Conservation (phyloP, 2,329 filamentous ascomycete genomes). For the Knoxdaviesia proteae region DNA sequence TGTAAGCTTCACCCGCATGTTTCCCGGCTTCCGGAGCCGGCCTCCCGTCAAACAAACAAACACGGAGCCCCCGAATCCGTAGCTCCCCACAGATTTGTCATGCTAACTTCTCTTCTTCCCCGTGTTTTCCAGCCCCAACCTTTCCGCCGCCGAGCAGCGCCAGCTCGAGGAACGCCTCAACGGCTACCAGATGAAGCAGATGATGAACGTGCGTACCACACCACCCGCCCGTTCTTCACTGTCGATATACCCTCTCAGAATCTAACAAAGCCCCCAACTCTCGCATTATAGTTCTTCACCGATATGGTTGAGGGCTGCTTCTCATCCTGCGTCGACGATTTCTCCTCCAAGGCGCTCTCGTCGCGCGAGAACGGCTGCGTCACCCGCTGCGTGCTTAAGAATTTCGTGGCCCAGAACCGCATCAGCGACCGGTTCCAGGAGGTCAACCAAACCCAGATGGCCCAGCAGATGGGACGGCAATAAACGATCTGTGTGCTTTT, state of each 20-base stretch:
- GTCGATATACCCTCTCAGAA: not conserved
- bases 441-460: conserved; percentile 39
- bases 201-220: conserved; percentile 61
- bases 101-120: not conserved
- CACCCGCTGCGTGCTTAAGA: conserved; percentile 88
- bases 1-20: conserved; percentile 1
- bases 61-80: no score
- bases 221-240: not conserved
- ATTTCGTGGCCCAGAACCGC: conserved; percentile 76
- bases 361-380: conserved; percentile 80
- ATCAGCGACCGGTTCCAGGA: conserved; percentile 77
- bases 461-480: conserved; percentile 17
- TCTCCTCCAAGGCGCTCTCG: conserved; percentile 88
- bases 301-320: conserved; percentile 78
- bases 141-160: conserved; percentile 49
- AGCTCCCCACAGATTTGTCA: not conserved
- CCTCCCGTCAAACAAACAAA: no score
- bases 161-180: conserved; percentile 90
- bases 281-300: conserved; percentile 28
- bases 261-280: not conserved
- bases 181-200: conserved; percentile 96
- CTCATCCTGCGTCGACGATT: conserved; percentile 92
- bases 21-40: not conserved
- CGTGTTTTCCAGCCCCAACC: conserved; percentile 3
- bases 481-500: not conserved